Evolutionary conservation across 164 flowering plant species (phyloP), one percentile per base, ranked within the genome.

Genomic region (Platanus orientalis): DNA sequence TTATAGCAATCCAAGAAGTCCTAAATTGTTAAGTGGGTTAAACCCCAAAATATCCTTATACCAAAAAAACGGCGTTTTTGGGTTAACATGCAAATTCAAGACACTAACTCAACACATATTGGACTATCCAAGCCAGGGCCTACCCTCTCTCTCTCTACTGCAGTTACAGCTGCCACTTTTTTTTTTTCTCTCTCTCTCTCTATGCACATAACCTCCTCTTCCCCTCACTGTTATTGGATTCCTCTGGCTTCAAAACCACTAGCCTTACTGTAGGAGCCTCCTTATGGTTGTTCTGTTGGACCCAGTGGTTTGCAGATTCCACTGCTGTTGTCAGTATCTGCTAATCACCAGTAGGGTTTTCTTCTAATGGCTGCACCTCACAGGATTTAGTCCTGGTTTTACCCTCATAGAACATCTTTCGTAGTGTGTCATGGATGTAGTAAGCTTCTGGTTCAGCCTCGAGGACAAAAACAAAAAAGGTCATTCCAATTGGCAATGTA

Each of bases 401-500:
- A 73, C 69, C 76, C 69, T 73, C 72, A 24, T 32, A 65, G 3
- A 73, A 61, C 54, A 72, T 64, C 53, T 73, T 72, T 1, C 76
- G 72, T 23, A 69, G 52, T 23, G 73, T 73, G 57, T 73, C 76
- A 26, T 69, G 65, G 50, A 73, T 61, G 63, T 60, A 64, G 51
- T 54, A 68, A 14, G 76, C 76, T 24, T 69, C 76, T 36, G 47
- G 49, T 57, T 69, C 73, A 34, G 70, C 64, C 60, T 55, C 62
- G 26, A 66, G 64, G 27, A 69, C 25, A 42, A 73, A 69, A 42
- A 64, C n/a, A n/a, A n/a, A n/a, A 74, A 29, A 70, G 74, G 48
- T 74, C 74, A 25, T 74, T 74, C 74, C 77, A 74, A 42, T 70
- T 69, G 14, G 69, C 61, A 20, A 69, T 69, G 58, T 65, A 73